Evolutionary conservation across 164 flowering plant genomes (phyloP).

Genomic region (Dillenia turbinata): DNA sequence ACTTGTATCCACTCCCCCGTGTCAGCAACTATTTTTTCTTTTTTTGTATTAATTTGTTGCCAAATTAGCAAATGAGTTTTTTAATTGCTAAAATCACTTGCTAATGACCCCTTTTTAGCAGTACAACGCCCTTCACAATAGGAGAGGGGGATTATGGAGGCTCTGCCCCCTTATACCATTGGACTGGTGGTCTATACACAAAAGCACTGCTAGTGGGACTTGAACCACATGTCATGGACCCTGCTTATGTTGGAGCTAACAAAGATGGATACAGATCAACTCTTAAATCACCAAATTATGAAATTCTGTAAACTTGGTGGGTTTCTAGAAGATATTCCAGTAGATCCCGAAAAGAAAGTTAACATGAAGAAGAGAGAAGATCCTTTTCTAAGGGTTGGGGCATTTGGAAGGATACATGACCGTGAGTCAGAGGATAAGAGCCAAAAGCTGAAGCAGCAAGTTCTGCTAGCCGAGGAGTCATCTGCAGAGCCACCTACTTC

Average conservation of each 20-base stretch:
- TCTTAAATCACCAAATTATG: constrained; percentile 53
- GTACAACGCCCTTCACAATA: no score
- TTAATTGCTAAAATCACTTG: no score
- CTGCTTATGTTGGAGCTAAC: constrained; percentile 62
- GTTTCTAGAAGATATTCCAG: constrained; percentile 61
- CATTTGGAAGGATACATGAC: no score
- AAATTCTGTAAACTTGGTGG: constrained; percentile 80
- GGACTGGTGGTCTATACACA: no score
- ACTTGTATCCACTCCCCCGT: no score
- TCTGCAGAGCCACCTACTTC: constrained; percentile 33
- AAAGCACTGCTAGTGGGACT: no score
- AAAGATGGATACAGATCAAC: constrained; percentile 56
- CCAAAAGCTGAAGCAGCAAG: constrained; percentile 57
- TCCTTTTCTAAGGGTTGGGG: constrained; percentile 20
- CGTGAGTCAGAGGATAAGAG: constrained; percentile 62
- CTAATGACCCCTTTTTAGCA: no score
- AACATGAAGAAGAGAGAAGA: constrained; percentile 69
- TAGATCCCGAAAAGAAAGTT: constrained; percentile 48
- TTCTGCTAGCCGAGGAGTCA: constrained; percentile 47
- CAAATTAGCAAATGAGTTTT: no score
- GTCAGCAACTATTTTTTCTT: no score
- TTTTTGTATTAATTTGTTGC: no score
- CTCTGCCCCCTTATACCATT: no score
- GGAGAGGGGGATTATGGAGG: no score
- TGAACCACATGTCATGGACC: constrained; percentile 1